phyloP scores from a whole-genome alignment of 495 filamentous ascomycete species.

The Achaetomiella virescens region DNA sequence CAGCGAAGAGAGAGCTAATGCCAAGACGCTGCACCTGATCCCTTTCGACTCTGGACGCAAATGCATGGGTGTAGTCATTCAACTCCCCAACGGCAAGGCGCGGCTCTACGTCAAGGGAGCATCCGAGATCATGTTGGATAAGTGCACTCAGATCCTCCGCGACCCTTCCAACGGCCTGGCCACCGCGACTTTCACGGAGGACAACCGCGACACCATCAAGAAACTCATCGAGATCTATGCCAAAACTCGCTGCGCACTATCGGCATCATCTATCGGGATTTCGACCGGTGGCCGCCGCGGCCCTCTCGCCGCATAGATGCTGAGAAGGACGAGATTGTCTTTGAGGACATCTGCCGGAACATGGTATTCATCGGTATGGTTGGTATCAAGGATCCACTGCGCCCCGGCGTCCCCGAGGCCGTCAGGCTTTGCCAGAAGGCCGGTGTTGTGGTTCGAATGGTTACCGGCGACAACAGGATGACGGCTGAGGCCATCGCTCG shows the following conservation, averaged over 20 bases:
- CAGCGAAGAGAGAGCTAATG: slow-evolving; percentile 62
- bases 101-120: slow-evolving; percentile 81
- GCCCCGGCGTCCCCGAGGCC: slow-evolving; percentile 69
- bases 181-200: slow-evolving; percentile 48
- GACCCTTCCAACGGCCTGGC: slow-evolving; percentile 60
- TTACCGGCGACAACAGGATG: slow-evolving; percentile 78
- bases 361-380: slow-evolving; percentile 76
- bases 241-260: slow-evolving; percentile 81
- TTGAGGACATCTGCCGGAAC: slow-evolving; percentile 64
- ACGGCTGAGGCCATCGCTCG: slow-evolving; percentile 77
- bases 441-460: slow-evolving; percentile 83
- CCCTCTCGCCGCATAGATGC: slow-evolving; percentile 59
- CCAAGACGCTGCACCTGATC: slow-evolving; percentile 63
- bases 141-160: slow-evolving; percentile 63
- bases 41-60: slow-evolving; percentile 85
- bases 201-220: slow-evolving; percentile 54
- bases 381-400: slow-evolving; percentile 84
- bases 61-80: slow-evolving; percentile 80
- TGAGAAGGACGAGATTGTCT: slow-evolving; percentile 62
- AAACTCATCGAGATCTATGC: slow-evolving; percentile 71
- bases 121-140: slow-evolving; percentile 75
- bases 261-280: slow-evolving; percentile 79
- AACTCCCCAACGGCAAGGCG: slow-evolving; percentile 55
- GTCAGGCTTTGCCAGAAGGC: slow-evolving; percentile 68
- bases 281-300: slow-evolving; percentile 79